phyloP scores from a whole-genome alignment of 2,329 filamentous ascomycete species.

The Aaosphaeria pasadenensis region DNA sequence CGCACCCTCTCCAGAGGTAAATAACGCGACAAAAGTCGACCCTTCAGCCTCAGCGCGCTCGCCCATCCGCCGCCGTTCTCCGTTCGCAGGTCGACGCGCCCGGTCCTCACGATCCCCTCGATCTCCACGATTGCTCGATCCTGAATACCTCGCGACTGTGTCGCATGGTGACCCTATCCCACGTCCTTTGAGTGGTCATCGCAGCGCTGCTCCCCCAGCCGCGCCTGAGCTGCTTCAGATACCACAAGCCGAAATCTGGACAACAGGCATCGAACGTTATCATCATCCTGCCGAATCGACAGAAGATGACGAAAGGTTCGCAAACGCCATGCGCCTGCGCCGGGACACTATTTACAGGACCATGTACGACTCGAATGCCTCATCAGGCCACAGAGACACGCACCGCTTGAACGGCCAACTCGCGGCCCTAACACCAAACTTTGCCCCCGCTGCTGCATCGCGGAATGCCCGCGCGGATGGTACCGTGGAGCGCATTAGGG shows the following conservation, averaged over 20 bases:
- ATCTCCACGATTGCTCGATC: constrained; percentile 14
- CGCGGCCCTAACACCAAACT: constrained; percentile 31
- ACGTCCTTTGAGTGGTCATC: constrained; percentile 16
- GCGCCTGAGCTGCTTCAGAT: constrained; percentile 24
- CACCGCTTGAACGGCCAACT: constrained; percentile 11
- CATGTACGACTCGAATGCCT: not conserved
- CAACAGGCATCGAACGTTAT: constrained; percentile 6
- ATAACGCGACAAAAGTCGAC: constrained; percentile 50
- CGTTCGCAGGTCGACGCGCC: constrained; percentile 20
- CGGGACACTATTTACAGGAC: constrained; percentile 2
- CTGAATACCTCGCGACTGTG: constrained; percentile 13
- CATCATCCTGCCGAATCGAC: not conserved
- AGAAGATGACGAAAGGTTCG: not conserved
- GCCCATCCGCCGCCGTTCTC: constrained; percentile 54
- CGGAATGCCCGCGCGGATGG: constrained; percentile 8
- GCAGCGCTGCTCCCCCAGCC: constrained; percentile 26
- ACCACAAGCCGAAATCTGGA: constrained; percentile 6
- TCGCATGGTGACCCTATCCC: constrained; percentile 10
- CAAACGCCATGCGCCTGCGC: not conserved
- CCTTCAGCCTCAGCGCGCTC: constrained; percentile 53
- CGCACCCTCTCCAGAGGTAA: constrained; percentile 49
- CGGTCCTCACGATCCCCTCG: constrained; percentile 20
- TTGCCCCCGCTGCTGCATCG: constrained; percentile 27
- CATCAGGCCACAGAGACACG: not conserved
- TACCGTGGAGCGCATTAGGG: constrained; percentile 1